Evolutionary conservation across 805 yeast genomes (phyloP), one percentile per base, ranked within the genome.

Genomic region (Candida corydali): DNA sequence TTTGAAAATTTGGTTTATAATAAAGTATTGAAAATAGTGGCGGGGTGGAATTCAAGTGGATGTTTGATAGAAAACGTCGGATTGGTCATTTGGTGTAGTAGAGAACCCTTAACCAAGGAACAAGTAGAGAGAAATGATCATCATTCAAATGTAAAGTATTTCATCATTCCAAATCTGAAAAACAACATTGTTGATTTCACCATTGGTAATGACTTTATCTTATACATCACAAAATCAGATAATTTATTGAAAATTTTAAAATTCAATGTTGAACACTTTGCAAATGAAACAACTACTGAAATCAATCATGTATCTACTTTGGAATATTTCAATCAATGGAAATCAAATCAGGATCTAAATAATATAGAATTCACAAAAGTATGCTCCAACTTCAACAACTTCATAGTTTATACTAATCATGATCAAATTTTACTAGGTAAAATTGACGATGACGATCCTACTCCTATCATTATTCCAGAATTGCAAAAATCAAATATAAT

Each of bases 1-100:
- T 74, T 79, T 40, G 55, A 7, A 40, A 36, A 7, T 17, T 27
- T 12, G 20, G 14, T 14, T n/a, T 19, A 4, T 16, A 15, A 9
- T 11, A 16, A 11, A 3, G 28, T 44, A 16, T 8, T 17, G 8
- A 43, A 43, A 26, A 69, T 78, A 8, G 65, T 68, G 9, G 80
- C 86, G 12, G 93, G 91, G 0, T 83, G 91, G 91, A 70, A 73
- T 40, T 54, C 70, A 11, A 73, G 76, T 35, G 74, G 76, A 28
- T 75, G 75, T 15, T 62, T 68, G 32, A 56, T 78, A 2, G 61
- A 61, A 14, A 58, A 59, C 5, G 59, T 70, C 32, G 87, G 89
- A 0, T 52, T 84, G 17, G 67, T 80, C 0, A 65, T 75, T 12
- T 82, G 89, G 89, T 65, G 61, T 29, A 34, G 51, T 1, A 47